These are phyloP conservation scores for Fusarium protoensiforme DNA, from an alignment of 2,329 filamentous ascomycete species.

Conservation along the genomic window DNA sequence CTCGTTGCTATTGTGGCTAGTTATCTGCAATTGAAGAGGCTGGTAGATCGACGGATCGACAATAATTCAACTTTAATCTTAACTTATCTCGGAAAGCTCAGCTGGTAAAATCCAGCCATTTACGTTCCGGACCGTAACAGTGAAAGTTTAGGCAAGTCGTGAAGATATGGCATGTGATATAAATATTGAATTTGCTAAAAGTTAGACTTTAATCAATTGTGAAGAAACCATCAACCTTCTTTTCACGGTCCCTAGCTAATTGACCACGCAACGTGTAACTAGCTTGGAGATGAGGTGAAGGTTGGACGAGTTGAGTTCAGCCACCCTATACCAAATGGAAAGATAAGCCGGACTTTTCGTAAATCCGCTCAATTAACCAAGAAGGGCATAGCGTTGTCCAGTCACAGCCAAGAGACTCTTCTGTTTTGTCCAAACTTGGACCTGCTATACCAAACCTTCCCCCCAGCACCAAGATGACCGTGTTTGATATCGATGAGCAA, in stretches of 20 bases:
- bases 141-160: no score
- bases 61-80: neutral
- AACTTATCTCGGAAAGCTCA: neutral
- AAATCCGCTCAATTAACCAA: neutral
- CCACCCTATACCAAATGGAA: neutral
- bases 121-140: no score
- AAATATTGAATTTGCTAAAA: accelerated
- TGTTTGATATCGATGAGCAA: conserved; percentile 48
- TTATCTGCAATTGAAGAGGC: neutral
- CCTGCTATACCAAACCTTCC: neutral
- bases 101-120: neutral
- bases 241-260: neutral
- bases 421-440: neutral
- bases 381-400: neutral
- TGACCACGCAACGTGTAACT: neutral
- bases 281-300: neutral
- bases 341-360: neutral
- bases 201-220: neutral
- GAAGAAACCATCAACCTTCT: neutral
- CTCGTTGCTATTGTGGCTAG: neutral
- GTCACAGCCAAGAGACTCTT: neutral
- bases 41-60: neutral
- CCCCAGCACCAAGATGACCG: conserved; percentile 9
- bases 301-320: neutral
- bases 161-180: neutral